Evolutionary conservation across 805 yeast genomes (phyloP), one percentile per base, ranked within the genome.

Genomic region (Millerozyma miso): DNA sequence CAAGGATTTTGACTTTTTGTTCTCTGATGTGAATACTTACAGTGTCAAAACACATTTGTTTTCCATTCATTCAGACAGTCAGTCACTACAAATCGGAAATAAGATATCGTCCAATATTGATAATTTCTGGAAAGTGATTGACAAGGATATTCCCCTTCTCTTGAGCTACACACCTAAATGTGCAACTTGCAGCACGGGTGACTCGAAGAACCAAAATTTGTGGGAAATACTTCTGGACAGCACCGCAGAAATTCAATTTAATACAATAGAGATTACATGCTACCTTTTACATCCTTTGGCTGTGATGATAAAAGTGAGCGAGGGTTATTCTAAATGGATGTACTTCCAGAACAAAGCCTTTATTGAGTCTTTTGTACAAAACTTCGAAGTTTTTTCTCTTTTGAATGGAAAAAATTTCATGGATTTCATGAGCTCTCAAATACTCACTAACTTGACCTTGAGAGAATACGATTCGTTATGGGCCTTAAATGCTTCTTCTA

Each of bases 341-440:
- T 10, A 26, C n/a, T n/a, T 7, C 4, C 29, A 35, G 19, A 19
- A 12, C 13, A 19, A 23, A 23, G 29, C 29, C 10, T 23, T 7
- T 10, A 23, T 23, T 23, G 53, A 53, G 6, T 49, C 53, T 4
- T 33, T 46, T 23, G 37, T 58, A 6, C 57, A 58, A 19, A 59
- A 55, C 19, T 32, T 56, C 3, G 52, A 56, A 5, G 36, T 56
- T 10, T 56, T 52, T 4, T 31, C 52, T 4, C 42, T 38, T 2
- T n/a, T 61, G 5, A 37, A 37, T n/a, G 48, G 48, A 2, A 37
- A 41, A 1, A 44, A 52, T 1, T 23, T 66, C 0, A 10, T 59
- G 5, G 56, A 64, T 20, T 26, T 59, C 1, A 63, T 63, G 40
- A 56, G 55, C 37, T 60, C 69, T 2, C 59, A 60, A 12, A 41